Conservation (phyloP, 345 rosid genomes). For the Lagerstroemia speciosa region DNA sequence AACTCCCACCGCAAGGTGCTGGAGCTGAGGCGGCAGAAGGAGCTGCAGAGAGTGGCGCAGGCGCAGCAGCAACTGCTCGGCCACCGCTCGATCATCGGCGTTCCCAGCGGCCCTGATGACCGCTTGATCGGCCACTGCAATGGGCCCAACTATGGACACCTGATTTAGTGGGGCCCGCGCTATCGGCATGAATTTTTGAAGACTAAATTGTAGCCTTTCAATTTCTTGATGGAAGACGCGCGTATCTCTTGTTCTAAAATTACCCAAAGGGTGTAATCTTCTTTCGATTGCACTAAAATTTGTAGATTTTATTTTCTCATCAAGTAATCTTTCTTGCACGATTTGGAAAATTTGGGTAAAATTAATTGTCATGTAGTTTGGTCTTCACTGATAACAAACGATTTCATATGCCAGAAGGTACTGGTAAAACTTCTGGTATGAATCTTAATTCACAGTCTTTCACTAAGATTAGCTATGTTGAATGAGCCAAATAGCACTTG, state of each 20-base stretch:
- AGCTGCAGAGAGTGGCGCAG: constrained; percentile 11
- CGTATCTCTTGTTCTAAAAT: neutral
- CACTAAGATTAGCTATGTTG: no score
- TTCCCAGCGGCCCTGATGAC: constrained; percentile 3
- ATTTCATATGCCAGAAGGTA: no score
- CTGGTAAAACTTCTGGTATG: no score
- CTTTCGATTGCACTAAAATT: neutral
- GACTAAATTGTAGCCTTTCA: neutral
- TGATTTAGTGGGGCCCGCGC: constrained; percentile 4
- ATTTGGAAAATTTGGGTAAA: no score
- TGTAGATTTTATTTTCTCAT: neutral
- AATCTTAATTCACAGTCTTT: no score
- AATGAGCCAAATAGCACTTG: no score
- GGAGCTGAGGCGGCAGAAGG: constrained; percentile 17
- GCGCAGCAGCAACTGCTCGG: constrained; percentile 9
- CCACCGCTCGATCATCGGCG: constrained; percentile 4
- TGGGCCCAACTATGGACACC: constrained; percentile 7
- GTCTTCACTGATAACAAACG: no score
- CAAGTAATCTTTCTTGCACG: no score
- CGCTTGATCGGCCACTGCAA: neutral
- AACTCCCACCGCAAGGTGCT: constrained; percentile 14
- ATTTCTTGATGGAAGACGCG: neutral
- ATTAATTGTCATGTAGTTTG: no score
- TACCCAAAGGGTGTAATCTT: neutral
- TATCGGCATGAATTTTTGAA: neutral